Base-by-base conservation (phyloP, 2,329 filamentous ascomycete genomes). In the Colletotrichum sojae region DNA sequence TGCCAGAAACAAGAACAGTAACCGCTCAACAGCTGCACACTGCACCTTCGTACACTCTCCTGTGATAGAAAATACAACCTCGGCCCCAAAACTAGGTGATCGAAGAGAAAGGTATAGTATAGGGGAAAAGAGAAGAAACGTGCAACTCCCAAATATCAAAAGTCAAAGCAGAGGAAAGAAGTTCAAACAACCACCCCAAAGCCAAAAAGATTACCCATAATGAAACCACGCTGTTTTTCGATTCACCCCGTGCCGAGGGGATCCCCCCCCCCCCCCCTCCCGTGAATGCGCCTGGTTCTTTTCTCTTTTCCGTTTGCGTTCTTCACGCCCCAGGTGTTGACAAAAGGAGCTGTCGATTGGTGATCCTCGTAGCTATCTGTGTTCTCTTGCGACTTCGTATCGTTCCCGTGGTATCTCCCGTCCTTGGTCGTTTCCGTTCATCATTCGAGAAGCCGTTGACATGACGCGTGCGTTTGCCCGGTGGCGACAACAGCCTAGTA, bases 11-110 rank as follows among this genome's bases (percentile, higher is more conserved):
- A 36, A 57, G 20, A 15, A 55, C 45, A 20, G 31, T 36, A 36
- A 67, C 63, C 63, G 63, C 56, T 67, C 56, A 48, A 69, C 61
- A 69, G 43, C 31, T 39, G 20, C 18, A 8, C 18, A 56, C 52
- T 16, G 25, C 62, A 55, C 40, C 52, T 62, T 70, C 63, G 15
- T 70, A 70, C 67, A 70, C 67, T 57, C 67, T 57, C 67, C 67
- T 18, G 36, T 60, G 39, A 5, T 25, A 4, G 22, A 31, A 27
- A 46, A 57, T 57, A 63, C 52, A 67, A 31, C 39, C 45, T 56
- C 25, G 36, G 20, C 45, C 25, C n/a, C 49, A 25, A 49, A 36
- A 46, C 15, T 49, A 20, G 39, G 39, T 22, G 31, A 53, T 20
- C n/a, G 18, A 67, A 67, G 48, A 20, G 16, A 48, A 22, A 22